A percentile compares a stretch with the other conserved stretches of the same genome.
Conservation (phyloP, 2,329 filamentous ascomycete species). For the Alternaria postmessia region DNA sequence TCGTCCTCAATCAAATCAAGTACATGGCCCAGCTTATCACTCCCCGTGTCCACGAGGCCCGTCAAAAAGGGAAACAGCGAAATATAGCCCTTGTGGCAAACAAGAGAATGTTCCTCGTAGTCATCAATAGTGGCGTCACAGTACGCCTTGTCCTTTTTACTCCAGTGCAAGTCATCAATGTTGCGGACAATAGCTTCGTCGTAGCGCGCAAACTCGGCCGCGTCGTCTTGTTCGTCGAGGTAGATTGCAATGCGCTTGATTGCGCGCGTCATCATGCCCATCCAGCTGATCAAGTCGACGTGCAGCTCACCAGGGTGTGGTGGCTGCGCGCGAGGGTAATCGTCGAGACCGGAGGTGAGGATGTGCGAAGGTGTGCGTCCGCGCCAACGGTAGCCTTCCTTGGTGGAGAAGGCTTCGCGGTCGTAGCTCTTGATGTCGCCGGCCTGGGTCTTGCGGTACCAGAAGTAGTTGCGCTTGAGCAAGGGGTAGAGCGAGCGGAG, state of each 20-base stretch:
- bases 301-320: constrained; percentile 96
- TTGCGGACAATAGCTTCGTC: constrained; percentile 83
- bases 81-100: constrained; percentile 97
- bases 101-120: constrained; percentile 86
- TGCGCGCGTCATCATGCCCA: constrained; percentile 94
- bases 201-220: constrained; percentile 73
- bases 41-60: constrained; percentile 77
- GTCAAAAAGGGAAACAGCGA: constrained; percentile 92
- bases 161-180: constrained; percentile 94
- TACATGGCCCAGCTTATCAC: constrained; percentile 75
- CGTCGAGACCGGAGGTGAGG: constrained; percentile 91
- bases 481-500: constrained; percentile 83
- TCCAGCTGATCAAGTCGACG: constrained; percentile 93
- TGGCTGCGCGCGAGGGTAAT: constrained; percentile 92
- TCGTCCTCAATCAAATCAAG: constrained; percentile 82
- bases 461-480: constrained; percentile 87
- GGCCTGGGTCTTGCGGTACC: constrained; percentile 91
- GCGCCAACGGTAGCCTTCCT: constrained; percentile 94
- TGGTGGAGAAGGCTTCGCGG: constrained; percentile 84
- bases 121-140: constrained; percentile 96
- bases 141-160: constrained; percentile 78
- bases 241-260: constrained; percentile 79
- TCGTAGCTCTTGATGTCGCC: constrained; percentile 94
- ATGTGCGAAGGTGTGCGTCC: constrained; percentile 87
- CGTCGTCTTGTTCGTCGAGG: constrained; percentile 80